Evolutionary conservation across 345 rosid species (phyloP).

Genomic region (Citrus trifoliata): DNA sequence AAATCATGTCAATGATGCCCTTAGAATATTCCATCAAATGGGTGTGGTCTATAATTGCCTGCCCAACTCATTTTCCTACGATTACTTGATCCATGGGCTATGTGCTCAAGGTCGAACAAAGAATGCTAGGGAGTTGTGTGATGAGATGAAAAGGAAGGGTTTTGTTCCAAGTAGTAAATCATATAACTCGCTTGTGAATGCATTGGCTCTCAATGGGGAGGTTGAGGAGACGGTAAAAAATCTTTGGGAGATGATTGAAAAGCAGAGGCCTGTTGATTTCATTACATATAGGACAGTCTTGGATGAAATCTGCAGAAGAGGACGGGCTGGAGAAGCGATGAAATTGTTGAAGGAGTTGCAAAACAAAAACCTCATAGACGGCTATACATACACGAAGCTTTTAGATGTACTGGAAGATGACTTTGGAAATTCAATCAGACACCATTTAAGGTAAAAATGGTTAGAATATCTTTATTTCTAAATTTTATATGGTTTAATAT

Average conservation of each 20-base stretch:
- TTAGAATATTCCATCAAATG: constrained; percentile 91
- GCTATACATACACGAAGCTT: constrained; percentile 54
- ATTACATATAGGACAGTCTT: constrained; percentile 64
- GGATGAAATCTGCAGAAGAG: constrained; percentile 71
- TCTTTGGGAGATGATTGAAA: constrained; percentile 80
- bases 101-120: constrained; percentile 80
- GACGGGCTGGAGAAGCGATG: constrained; percentile 52
- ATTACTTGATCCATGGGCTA: constrained; percentile 79
- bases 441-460: constrained; percentile 5
- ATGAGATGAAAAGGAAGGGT: constrained; percentile 76
- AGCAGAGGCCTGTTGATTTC: constrained; percentile 54
- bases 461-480: neutral
- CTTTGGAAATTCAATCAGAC: constrained; percentile 28
- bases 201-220: constrained; percentile 72
- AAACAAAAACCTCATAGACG: constrained; percentile 57
- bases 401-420: constrained; percentile 59
- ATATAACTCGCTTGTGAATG: constrained; percentile 78
- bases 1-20: constrained; percentile 87
- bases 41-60: constrained; percentile 57
- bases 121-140: constrained; percentile 68
- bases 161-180: constrained; percentile 69
- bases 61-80: constrained; percentile 78
- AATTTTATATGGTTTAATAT: neutral
- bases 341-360: constrained; percentile 53
- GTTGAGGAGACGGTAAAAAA: constrained; percentile 50